A percentile compares a stretch with the other conserved stretches of the same genome.
Conservation (phyloP, 2,329 filamentous ascomycete genomes). For the Ophiostoma quercus region DNA sequence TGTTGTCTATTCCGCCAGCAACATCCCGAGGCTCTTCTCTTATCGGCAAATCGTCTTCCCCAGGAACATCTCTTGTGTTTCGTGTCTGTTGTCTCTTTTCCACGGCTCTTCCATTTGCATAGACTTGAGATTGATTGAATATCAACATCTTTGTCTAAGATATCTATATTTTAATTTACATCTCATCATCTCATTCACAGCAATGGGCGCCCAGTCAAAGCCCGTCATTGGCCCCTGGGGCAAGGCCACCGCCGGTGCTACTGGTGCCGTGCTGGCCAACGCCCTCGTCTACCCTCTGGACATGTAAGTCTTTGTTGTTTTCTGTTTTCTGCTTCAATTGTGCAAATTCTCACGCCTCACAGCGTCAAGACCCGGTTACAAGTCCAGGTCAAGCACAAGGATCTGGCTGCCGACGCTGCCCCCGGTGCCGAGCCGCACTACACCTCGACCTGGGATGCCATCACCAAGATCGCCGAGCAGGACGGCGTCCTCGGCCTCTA, state of each 20-base stretch:
- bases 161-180: neutral
- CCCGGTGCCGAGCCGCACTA: constrained; percentile 62
- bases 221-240: constrained; percentile 83
- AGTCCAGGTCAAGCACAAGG: constrained; percentile 73
- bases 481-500: constrained; percentile 84
- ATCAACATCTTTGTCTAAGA: neutral
- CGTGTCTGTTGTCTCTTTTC: neutral
- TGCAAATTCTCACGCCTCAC: neutral
- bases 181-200: neutral
- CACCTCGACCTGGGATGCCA: constrained; percentile 78
- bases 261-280: constrained; percentile 90
- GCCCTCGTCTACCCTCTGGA: constrained; percentile 93
- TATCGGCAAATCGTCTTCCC: constrained; percentile 8
- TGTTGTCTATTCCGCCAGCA: constrained; percentile 5
- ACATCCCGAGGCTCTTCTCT: constrained; percentile 6
- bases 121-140: neutral
- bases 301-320: constrained; percentile 53
- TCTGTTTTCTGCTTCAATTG: neutral
- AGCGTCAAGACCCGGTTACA: constrained; percentile 96
- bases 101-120: neutral
- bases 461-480: constrained; percentile 72
- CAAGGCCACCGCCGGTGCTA: constrained; percentile 83
- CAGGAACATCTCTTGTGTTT: neutral
- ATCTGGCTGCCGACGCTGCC: constrained; percentile 41
- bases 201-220: constrained; percentile 56